Conservation (phyloP, 371 early-diverging fungal genomes). For the Actinomucor elegans region DNA sequence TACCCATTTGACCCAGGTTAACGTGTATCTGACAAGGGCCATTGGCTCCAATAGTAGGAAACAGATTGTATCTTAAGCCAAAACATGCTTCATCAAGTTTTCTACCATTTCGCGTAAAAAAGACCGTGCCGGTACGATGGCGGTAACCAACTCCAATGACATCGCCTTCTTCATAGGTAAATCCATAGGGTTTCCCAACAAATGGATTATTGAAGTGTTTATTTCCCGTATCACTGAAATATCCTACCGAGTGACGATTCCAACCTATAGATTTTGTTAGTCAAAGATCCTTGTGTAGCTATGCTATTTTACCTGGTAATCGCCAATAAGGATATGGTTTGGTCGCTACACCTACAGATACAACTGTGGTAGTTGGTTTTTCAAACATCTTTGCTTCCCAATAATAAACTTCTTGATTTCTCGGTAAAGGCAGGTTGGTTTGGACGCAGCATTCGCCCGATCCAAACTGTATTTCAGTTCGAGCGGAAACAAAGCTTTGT, state of each 20-base stretch:
- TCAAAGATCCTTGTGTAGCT: too few relatives aligned
- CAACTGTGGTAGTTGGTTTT: slow-evolving; percentile 54
- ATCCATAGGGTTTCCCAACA: slow-evolving; percentile 59
- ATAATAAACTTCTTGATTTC: slow-evolving; percentile 75
- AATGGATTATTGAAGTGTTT: slow-evolving; percentile 72
- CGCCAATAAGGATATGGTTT: slow-evolving; percentile 71
- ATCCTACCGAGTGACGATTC: slow-evolving; percentile 75
- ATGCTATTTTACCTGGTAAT: slow-evolving; percentile 69
- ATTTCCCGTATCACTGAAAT: slow-evolving; percentile 63
- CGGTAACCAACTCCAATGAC: slow-evolving; percentile 79
- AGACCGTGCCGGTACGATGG: slow-evolving; percentile 72
- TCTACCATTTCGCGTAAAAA: slow-evolving; percentile 81
- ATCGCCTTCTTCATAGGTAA: slow-evolving; percentile 66
- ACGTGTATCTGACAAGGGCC: slow-evolving; percentile 66
- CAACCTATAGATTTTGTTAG: slow-evolving; percentile 59
- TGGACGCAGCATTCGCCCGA: slow-evolving; percentile 77
- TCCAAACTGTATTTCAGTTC: slow-evolving; percentile 75
- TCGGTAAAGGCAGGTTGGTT: slow-evolving; percentile 80
- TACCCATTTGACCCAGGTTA: slow-evolving; percentile 58
- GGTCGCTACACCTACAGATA: slow-evolving; percentile 68
- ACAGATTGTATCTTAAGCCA: slow-evolving; percentile 57
- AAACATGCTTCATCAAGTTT: slow-evolving; percentile 59
- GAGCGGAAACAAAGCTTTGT: slow-evolving; percentile 64
- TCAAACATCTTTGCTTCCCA: slow-evolving; percentile 78
- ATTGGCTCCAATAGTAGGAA: slow-evolving; percentile 65